Conservation (phyloP, 768 basidiomycete genomes). For the Rhizopogon vesiculosus region DNA sequence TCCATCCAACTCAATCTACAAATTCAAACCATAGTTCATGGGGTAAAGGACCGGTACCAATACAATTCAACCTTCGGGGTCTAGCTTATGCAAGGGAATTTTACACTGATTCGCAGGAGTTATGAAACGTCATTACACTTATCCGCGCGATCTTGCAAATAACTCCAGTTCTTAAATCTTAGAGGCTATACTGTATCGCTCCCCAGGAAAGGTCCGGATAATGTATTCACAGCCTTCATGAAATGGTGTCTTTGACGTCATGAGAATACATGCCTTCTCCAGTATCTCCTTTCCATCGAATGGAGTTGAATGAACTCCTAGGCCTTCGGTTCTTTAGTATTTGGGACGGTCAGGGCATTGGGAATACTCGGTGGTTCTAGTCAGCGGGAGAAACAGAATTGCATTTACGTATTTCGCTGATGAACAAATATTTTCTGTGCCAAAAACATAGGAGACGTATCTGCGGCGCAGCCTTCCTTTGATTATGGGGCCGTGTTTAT, state of each 20-base stretch:
- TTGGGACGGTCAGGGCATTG: background rate
- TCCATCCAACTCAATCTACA: too few species aligned
- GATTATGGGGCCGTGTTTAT: background rate
- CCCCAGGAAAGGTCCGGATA: background rate
- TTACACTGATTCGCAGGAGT: too few species aligned
- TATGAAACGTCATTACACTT: background rate
- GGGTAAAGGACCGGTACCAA: too few species aligned
- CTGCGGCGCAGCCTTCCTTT: background rate
- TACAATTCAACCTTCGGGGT: background rate
- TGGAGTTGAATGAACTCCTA: background rate
- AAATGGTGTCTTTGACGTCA: background rate
- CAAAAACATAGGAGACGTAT: background rate
- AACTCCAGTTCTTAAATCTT: background rate
- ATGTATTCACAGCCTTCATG: background rate
- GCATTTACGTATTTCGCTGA: background rate
- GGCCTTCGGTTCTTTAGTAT: background rate
- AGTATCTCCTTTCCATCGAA: background rate
- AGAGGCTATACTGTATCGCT: background rate
- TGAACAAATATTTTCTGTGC: background rate
- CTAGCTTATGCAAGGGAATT: too few species aligned
- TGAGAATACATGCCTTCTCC: background rate
- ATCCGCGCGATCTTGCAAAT: background rate
- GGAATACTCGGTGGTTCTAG: background rate
- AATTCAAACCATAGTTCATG: too few species aligned
- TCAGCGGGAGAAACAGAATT: background rate